A percentile compares a stretch with the other conserved stretches of the same genome.
phyloP scores from a whole-genome alignment of 352 stramenopile species.

The Phytophthora rubi region DNA sequence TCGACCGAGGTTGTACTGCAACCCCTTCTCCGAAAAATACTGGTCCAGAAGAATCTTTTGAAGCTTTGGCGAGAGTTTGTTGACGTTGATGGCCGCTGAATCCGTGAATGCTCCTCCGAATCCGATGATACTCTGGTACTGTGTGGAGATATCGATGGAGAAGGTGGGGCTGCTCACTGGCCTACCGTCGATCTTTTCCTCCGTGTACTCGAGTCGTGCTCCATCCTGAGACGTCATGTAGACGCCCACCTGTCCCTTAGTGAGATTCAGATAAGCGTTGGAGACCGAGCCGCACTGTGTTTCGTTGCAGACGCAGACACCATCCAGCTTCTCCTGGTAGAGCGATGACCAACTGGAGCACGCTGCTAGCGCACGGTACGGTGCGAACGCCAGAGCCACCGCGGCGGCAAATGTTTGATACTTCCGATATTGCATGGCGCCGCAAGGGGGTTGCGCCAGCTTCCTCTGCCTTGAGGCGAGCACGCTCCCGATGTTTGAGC shows the following conservation, averaged over 20 bases:
- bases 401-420: not conserved
- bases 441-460: not conserved
- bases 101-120: constrained; percentile 93
- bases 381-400: constrained; percentile 7
- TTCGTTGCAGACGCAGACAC: constrained; percentile 60
- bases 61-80: constrained; percentile 58
- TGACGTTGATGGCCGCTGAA: constrained; percentile 81
- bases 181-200: constrained; percentile 30
- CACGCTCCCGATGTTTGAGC: not conserved
- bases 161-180: constrained; percentile 41
- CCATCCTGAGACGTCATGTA: constrained; percentile 56
- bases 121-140: constrained; percentile 82
- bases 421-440: not conserved
- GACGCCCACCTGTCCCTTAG: constrained; percentile 42
- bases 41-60: constrained; percentile 77
- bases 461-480: not conserved
- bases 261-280: constrained; percentile 53
- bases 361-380: constrained; percentile 14
- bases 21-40: constrained; percentile 75
- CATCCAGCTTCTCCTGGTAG: constrained; percentile 51
- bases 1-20: constrained; percentile 85
- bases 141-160: constrained; percentile 55
- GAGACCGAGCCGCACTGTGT: constrained; percentile 60
- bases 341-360: constrained; percentile 55
- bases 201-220: constrained; percentile 52